Evolutionary conservation across 345 rosid genomes (phyloP).

Genomic region (Euphorbia tirucalli): DNA sequence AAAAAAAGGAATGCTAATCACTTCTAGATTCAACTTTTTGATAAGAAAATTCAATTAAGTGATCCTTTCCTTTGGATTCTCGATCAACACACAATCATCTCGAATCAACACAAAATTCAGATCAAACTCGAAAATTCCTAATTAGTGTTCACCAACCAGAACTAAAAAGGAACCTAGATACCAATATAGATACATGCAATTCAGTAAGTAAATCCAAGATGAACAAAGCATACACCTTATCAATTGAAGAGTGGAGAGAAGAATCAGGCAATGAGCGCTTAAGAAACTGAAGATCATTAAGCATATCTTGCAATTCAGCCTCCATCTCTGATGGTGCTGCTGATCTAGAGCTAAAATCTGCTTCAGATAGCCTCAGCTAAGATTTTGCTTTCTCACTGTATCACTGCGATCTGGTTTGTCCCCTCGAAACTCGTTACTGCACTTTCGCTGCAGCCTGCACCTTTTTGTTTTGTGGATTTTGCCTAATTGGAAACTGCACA

Average conservation of each 20-base stretch:
- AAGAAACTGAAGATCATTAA: slow-evolving; percentile 55
- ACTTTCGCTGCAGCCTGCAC: not conserved
- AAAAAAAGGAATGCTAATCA: not conserved
- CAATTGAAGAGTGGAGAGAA: slow-evolving; percentile 47
- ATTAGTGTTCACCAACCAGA: too few relatives aligned
- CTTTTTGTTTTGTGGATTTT: not conserved
- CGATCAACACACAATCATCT: not conserved
- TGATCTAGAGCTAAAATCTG: slow-evolving; percentile 3
- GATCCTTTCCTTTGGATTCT: not conserved
- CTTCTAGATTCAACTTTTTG: not conserved
- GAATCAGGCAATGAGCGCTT: slow-evolving; percentile 55
- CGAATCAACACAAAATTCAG: slow-evolving; percentile 9
- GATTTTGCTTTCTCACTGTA: not conserved
- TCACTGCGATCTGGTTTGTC: not conserved
- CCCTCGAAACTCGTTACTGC: not conserved
- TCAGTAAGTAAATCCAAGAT: not conserved
- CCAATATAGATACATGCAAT: not conserved
- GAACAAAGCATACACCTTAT: slow-evolving; percentile 38
- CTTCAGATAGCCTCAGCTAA: not conserved
- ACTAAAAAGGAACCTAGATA: too few relatives aligned
- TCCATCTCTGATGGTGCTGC: slow-evolving; percentile 46
- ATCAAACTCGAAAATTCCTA: not conserved
- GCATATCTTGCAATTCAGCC: slow-evolving; percentile 59
- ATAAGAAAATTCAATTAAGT: not conserved
- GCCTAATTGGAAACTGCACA: not conserved